These are phyloP conservation scores for Dictyostelium brefeldianum DNA, from an alignment of 78 protist species.

Conservation along the genomic window DNA sequence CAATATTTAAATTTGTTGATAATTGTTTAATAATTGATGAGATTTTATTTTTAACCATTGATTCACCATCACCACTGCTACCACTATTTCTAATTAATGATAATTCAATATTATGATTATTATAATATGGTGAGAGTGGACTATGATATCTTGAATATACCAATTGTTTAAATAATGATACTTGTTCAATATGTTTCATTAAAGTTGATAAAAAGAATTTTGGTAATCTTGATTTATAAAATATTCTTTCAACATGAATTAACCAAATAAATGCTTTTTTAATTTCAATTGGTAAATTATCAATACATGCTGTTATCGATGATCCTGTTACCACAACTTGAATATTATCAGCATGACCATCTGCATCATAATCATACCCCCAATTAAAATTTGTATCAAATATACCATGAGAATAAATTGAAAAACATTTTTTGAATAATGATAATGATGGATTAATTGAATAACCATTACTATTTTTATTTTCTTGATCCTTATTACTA, in stretches of 20 bases:
- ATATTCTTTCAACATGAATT: not conserved
- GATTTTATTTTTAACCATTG: not conserved
- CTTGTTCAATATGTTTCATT: no score
- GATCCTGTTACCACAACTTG: not conserved
- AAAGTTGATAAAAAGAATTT: not conserved
- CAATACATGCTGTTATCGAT: not conserved
- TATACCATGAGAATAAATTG: not conserved
- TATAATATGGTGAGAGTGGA: not conserved
- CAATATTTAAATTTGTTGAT: not conserved
- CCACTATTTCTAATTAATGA: not conserved
- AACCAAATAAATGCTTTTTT: not conserved
- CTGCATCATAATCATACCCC: not conserved
- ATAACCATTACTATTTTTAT: no score
- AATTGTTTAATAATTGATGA: not conserved
- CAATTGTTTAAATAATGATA: not conserved
- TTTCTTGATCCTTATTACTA: no score
- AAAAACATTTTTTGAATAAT: constrained; percentile 2
- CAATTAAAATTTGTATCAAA: not conserved
- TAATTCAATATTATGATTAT: not conserved
- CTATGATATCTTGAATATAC: not conserved
- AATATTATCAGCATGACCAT: not conserved
- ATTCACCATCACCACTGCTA: not conserved
- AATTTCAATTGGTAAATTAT: not conserved
- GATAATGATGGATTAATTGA: not conserved
- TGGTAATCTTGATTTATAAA: not conserved